Evolutionary conservation across 305 asterid genomes (phyloP).

Genomic region (Fraxinus albicans): DNA sequence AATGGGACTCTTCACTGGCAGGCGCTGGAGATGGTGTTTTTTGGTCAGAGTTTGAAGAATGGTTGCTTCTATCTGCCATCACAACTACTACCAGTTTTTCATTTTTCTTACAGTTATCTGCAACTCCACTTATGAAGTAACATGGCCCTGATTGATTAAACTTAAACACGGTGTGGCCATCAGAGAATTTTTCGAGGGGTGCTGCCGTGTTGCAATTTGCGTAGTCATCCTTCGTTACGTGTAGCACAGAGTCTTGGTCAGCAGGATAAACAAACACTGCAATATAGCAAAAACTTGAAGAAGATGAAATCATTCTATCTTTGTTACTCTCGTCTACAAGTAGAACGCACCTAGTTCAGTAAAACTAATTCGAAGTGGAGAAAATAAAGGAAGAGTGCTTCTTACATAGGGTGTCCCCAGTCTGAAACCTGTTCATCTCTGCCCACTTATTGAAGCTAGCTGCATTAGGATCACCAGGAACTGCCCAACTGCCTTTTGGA

Average conservation of each 20-base stretch:
- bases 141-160: constrained; percentile 69
- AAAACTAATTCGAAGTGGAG: background rate
- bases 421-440: constrained; percentile 52
- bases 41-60: constrained; percentile 1
- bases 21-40: constrained; percentile 16
- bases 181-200: constrained; percentile 51
- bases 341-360: background rate
- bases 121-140: constrained; percentile 80
- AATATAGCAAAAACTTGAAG: background rate
- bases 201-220: constrained; percentile 55
- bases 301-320: background rate
- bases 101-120: constrained; percentile 66
- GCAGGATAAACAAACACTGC: constrained; percentile 68
- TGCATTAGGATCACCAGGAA: constrained; percentile 56
- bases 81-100: constrained; percentile 69
- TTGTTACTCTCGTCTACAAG: background rate
- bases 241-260: constrained; percentile 67
- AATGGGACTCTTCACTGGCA: constrained; percentile 27
- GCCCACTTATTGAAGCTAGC: constrained; percentile 70
- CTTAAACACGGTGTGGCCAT: constrained; percentile 59
- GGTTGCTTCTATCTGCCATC: constrained; percentile 70
- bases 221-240: constrained; percentile 66
- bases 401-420: constrained; percentile 69
- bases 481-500: constrained; percentile 53
- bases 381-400: background rate